These are phyloP conservation scores for Vaccinium vitisidaea DNA, from an alignment of 148 eudicot genomes.

Conservation along the genomic window DNA sequence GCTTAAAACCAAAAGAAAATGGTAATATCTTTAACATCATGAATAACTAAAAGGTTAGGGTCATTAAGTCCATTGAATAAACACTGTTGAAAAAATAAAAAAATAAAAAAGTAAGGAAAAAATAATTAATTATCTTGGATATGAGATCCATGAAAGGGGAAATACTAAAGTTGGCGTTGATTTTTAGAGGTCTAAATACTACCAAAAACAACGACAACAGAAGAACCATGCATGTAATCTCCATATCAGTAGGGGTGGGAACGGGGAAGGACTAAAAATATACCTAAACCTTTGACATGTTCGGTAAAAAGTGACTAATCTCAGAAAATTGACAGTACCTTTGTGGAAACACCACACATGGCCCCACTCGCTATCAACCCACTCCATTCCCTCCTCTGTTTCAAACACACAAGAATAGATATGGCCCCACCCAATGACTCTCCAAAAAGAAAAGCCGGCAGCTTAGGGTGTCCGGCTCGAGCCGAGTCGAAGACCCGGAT, in stretches of 20 bases:
- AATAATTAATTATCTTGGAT: too few relatives aligned
- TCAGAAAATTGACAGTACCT: constrained; percentile 5
- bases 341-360: constrained; percentile 43
- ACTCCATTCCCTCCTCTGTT: constrained; percentile 29
- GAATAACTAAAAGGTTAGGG: not conserved
- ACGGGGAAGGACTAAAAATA: too few relatives aligned
- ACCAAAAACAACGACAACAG: too few relatives aligned
- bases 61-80: not conserved
- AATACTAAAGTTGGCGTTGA: too few relatives aligned
- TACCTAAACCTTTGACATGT: too few relatives aligned
- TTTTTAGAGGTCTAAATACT: too few relatives aligned
- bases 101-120: too few relatives aligned
- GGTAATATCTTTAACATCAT: not conserved
- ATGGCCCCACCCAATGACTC: constrained; percentile 51
- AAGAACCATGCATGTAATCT: too few relatives aligned
- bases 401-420: constrained; percentile 29
- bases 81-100: too few relatives aligned
- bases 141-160: too few relatives aligned
- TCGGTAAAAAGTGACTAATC: too few relatives aligned
- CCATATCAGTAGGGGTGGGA: too few relatives aligned
- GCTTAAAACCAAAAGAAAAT: not conserved
- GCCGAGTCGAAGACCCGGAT: constrained; percentile 31
- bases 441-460: constrained; percentile 43
- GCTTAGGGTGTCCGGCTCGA: constrained; percentile 17
- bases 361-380: constrained; percentile 40